These are phyloP conservation scores for Pseudogymnoascus sp. DNA, from an alignment of 2,329 filamentous ascomycete species.

Conservation along the genomic window DNA sequence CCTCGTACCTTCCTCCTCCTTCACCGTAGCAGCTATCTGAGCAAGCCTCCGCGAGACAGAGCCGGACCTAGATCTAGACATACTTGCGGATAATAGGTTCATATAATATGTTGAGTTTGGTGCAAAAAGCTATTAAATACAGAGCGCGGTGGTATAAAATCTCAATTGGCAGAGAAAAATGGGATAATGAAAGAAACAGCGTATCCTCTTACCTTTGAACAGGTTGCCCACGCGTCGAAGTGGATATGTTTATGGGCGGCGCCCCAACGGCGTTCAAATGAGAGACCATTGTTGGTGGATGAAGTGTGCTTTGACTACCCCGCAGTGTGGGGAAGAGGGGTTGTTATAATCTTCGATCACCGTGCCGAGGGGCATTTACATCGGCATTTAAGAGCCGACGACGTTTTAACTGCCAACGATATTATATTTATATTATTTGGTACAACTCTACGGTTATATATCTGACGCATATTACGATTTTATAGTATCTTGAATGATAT, in stretches of 20 bases:
- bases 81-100: neutral
- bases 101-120: neutral
- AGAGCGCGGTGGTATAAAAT: neutral
- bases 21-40: constrained; percentile 21
- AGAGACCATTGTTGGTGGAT: neutral
- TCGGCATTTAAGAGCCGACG: neutral
- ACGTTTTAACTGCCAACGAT: neutral
- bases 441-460: neutral
- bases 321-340: constrained; percentile 7
- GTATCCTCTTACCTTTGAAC: neutral
- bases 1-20: constrained; percentile 6
- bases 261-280: neutral
- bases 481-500: neutral
- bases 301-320: neutral
- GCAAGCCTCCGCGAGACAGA: constrained; percentile 15
- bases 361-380: constrained; percentile 10
- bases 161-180: neutral
- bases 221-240: neutral
- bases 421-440: neutral
- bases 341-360: constrained; percentile 7
- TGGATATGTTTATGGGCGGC: neutral
- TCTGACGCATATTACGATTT: neutral
- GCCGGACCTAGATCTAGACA: neutral
- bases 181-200: neutral
- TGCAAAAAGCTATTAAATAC: neutral